Evolutionary conservation across 2,329 filamentous ascomycete genomes (phyloP), one percentile per base, ranked within the genome.

Genomic region (Celoporthe dispersa): DNA sequence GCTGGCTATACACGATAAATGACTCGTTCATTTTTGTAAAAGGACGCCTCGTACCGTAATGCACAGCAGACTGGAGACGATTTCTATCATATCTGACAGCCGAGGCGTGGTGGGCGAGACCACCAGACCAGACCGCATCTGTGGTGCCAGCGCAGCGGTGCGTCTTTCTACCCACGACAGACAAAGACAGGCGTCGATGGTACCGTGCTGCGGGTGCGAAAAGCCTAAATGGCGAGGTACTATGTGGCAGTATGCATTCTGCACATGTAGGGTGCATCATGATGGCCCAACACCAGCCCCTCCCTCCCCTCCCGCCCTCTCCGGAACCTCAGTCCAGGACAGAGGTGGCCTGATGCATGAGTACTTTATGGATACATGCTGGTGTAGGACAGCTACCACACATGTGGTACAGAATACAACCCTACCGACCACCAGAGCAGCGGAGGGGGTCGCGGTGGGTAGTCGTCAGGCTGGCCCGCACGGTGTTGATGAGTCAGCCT

Each of bases 121-220:
- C 44, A 1, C 44, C 2, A 25, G n/a, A 31, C 28, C 28, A 64
- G 19, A 31, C 28, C 31, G 41, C 62, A 28, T 53, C 11, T 33
- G 44, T 64, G 62, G 28, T 64, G 44, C 62, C 62, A 53, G 44
- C 16, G n/a, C 62, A 51, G 62, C 41, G 8, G 25, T n/a, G 51
- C 33, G 41, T 35, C n/a, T n/a, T n/a, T n/a, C 16, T n/a, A 9
- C 12, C 8, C 28, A 33, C 37, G 37, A 44, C 16, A 41, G 44
- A 48, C 44, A 48, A 48, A n/a, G 7, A n/a, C 0, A 6, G 6
- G 8, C 16, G 8, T 48, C 6, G 19, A 48, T 48, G 37, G 37
- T 39, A 39, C 28, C n/a, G n/a, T n/a, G n/a, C n/a, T n/a, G n/a
- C n/a, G n/a, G n/a, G 31, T 28, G 57, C 31, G 57, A 60, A 33